phyloP scores from a whole-genome alignment of 352 stramenopile genomes.

The Pseudoperonospora humuli region DNA sequence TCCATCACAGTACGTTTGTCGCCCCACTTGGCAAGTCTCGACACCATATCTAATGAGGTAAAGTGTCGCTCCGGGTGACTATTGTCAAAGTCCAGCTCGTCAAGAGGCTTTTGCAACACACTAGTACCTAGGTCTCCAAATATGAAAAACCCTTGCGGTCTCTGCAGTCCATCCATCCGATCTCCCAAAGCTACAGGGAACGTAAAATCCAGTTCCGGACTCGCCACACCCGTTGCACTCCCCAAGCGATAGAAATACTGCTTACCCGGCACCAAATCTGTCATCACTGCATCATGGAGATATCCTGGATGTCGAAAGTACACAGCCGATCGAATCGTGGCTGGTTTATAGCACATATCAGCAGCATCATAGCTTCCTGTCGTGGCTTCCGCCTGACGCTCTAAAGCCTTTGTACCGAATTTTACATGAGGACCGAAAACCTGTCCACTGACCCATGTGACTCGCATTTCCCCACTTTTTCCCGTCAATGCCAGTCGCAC shows the following conservation, averaged over 20 bases:
- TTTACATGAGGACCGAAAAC: slow-evolving; percentile 25
- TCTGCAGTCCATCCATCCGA: slow-evolving; percentile 2
- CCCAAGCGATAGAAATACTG: slow-evolving; percentile 27
- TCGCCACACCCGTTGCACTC: slow-evolving; percentile 14
- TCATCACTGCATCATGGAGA: slow-evolving; percentile 28
- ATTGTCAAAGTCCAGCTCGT: slow-evolving; percentile 17
- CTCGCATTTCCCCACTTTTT: slow-evolving; percentile 27
- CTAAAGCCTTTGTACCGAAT: slow-evolving; percentile 17
- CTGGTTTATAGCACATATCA: slow-evolving; percentile 21
- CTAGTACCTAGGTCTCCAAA: slow-evolving; percentile 51
- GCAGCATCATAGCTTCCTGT: slow-evolving; percentile 15
- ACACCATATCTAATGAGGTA: slow-evolving; percentile 15
- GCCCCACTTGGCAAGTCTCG: slow-evolving; percentile 14
- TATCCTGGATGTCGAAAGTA: slow-evolving; percentile 25
- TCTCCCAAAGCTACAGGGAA: slow-evolving; percentile 16
- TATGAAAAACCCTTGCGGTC: slow-evolving; percentile 49
- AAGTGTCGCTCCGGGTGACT: slow-evolving; percentile 18
- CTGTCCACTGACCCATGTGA: slow-evolving; percentile 35
- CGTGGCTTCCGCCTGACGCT: slow-evolving; percentile 6
- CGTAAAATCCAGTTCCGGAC: slow-evolving; percentile 21
- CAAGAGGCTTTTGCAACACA: slow-evolving; percentile 14
- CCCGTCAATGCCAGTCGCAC: slow-evolving; percentile 26
- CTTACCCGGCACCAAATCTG: slow-evolving; percentile 15
- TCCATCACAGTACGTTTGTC: slow-evolving; percentile 25
- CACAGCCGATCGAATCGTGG: slow-evolving; percentile 13